Base-by-base conservation (phyloP, 2,329 filamentous ascomycete species). In the Plectosphaerella sp. region DNA sequence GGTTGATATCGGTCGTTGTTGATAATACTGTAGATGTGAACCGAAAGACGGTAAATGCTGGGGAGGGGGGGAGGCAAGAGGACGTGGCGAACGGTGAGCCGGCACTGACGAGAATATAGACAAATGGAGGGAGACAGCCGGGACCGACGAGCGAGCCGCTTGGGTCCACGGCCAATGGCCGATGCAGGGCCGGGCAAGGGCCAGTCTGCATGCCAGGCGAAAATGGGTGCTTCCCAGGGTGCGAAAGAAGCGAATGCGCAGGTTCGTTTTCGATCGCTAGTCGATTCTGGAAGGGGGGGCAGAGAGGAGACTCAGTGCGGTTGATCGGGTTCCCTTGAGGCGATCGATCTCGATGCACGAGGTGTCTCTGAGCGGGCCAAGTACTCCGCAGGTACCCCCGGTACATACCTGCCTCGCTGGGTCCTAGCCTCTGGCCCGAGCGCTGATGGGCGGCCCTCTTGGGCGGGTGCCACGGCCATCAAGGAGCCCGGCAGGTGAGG, bases 321-420 rank as follows among this genome's bases (percentile, higher is more conserved):
- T 55, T 57, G 57, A 60, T 60, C 57, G 54, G 50, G 47, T 49
- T 52, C 51, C 51, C 51, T 53, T 52, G 55, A 55, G 54, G 41
- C 53, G 57, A 60, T 60, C 57, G 58, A 60, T 60, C 53, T 59
- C 56, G 57, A 57, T 58, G 61, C 49, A 45, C 35, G 10, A 22
- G 33, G 47, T 41, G 45, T 47, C 45, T 47, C 28, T 47, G 45
- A 9, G 35, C 47, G 47, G 47, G 35, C 18, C 16, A 25, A n/a
- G 35, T 41, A 25, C 47, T 48, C 47, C 47, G 47, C 47, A 43
- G 41, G 41, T 43, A 43, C 16, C 41, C n/a, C 41, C 16, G n/a
- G 28, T 33, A 33, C 28, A 3, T 33, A 10, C 8, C 28, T 33
- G 28, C 28, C 28, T 33, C 8, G 8, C 11, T 33, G 8, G 28